phyloP scores from a whole-genome alignment of 441 rosid species.

The Populus hybrid region DNA sequence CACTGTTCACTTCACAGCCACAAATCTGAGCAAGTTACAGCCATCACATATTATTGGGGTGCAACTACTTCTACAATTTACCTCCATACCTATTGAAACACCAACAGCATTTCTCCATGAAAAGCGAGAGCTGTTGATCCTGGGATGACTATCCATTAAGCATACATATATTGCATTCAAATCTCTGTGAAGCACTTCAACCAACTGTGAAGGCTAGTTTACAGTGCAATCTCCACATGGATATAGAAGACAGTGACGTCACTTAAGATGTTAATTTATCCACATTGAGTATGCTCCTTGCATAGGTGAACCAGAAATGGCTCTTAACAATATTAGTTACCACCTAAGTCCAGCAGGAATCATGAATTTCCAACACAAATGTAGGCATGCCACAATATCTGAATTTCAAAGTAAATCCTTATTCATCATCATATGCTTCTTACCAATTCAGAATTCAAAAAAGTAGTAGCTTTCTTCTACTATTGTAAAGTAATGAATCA shows the following conservation, averaged over 20 bases:
- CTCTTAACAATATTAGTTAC: too few relatives aligned
- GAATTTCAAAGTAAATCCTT: too few relatives aligned
- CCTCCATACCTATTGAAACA: background rate
- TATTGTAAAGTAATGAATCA: slow-evolving; percentile 2
- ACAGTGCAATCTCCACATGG: too few relatives aligned
- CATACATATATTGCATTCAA: background rate
- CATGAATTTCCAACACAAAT: background rate
- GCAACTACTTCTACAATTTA: background rate
- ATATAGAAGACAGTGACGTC: too few relatives aligned
- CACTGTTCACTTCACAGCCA: background rate
- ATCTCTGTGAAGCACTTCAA: background rate
- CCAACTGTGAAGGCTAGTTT: background rate
- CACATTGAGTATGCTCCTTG: too few relatives aligned
- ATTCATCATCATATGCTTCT: background rate
- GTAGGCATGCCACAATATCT: background rate
- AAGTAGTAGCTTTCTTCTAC: background rate
- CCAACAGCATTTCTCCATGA: background rate
- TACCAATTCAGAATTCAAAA: background rate
- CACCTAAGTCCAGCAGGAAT: background rate
- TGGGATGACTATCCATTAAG: background rate
- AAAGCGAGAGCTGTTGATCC: background rate
- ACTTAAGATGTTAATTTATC: too few relatives aligned
- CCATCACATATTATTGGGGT: background rate
- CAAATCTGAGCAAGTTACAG: background rate
- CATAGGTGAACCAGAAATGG: too few relatives aligned